Evolutionary conservation across 495 filamentous ascomycete genomes (phyloP).

Genomic region (Neurospora sp.): DNA sequence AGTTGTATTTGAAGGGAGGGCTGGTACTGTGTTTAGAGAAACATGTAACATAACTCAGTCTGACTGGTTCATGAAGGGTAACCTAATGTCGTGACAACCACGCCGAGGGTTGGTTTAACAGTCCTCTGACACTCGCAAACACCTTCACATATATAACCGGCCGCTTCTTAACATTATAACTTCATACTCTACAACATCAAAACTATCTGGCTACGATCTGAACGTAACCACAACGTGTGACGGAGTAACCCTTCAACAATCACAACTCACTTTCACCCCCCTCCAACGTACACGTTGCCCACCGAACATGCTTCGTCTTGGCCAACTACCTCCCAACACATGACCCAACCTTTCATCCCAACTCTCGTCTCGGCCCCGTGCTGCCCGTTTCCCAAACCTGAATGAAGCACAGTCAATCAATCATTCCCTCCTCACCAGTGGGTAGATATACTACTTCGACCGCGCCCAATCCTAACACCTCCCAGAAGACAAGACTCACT

Average conservation of each 20-base stretch:
- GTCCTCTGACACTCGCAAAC: neutral
- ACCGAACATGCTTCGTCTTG: too few species aligned
- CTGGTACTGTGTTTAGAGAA: neutral
- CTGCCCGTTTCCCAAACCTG: neutral
- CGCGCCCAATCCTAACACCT: neutral
- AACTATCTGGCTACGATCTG: neutral
- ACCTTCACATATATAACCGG: neutral
- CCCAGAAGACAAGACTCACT: neutral
- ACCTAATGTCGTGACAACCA: neutral
- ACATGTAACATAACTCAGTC: neutral
- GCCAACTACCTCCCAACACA: neutral
- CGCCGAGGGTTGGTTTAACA: neutral
- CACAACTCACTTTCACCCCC: too few species aligned
- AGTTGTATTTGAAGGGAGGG: neutral
- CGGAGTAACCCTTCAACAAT: neutral
- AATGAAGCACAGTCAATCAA: neutral
- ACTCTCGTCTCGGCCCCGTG: neutral
- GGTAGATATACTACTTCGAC: neutral
- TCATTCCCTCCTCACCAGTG: neutral
- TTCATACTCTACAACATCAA: neutral
- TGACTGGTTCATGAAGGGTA: neutral
- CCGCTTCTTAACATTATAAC: neutral
- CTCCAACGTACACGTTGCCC: too few species aligned
- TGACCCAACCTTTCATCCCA: neutral
- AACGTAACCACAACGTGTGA: neutral